Evolutionary conservation across 176 grass and related monocot genomes (phyloP), one percentile per base, ranked within the genome.

Genomic region (Carex parvula): DNA sequence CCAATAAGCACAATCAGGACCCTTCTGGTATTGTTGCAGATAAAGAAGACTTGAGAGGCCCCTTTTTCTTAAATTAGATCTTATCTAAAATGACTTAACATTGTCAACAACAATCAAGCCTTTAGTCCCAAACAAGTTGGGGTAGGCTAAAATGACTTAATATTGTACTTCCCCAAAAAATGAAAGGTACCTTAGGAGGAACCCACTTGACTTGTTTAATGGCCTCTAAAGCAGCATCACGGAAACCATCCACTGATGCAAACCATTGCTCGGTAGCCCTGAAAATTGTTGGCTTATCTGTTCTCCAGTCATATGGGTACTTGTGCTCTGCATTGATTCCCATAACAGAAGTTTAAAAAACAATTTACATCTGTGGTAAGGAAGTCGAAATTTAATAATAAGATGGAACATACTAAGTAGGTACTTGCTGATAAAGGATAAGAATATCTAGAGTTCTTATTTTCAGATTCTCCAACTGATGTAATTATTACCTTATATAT

Each of bases 301-400:
- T 95, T 89, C 95, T 93, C 95, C 95, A 98, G 64, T 95, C 95
- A 89, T 98, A 98, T 33, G 95, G 95, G 80, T 98, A 98, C 89
- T 98, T 98, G 88, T 98, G 95, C 80, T 98, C 95, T 98, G 79
- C 64, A 84, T 80, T 42, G 35, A 48, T 39, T 50, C 26, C 81
- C 29, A 79, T 18, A 9, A 63, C 20, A 85, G 24, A 62, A 59
- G 50, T 85, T 72, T 62, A 39, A 22, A 76, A 84, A 39, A 77
- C 11, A 55, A 55, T 30, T 55, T 76, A 11, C 29, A 68, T 1
- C 30, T 53, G 5, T 12, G 39, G 39, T 18, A n/a, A 71, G 39
- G 18, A 71, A 71, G 39, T 20, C 39, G 14, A 50, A 72, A 46
- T 11, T 72, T 37, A 16, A 16, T 67, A 24, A 35, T 67, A 33